Evolutionary conservation across 176 grass and related monocot species (phyloP).

Genomic region (Triticum monococcum): DNA sequence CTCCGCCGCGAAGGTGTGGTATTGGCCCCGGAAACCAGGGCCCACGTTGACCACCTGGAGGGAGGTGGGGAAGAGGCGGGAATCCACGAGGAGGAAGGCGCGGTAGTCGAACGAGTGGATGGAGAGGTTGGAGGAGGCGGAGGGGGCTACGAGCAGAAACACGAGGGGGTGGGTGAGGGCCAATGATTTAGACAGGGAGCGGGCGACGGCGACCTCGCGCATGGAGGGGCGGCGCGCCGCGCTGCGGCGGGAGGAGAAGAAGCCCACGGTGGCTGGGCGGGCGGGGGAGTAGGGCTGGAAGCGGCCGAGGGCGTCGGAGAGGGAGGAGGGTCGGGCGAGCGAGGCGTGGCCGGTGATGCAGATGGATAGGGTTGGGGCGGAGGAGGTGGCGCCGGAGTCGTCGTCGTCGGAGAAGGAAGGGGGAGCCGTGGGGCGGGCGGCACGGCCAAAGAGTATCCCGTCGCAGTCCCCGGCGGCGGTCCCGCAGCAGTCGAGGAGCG

Average conservation of each 20-base stretch:
- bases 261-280: slow-evolving; percentile 22
- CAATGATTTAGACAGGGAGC: slow-evolving; percentile 28
- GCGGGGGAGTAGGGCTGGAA: slow-evolving; percentile 11
- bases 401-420: slow-evolving; percentile 26
- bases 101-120: slow-evolving; percentile 25
- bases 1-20: slow-evolving; percentile 32
- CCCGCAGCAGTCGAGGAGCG: slow-evolving; percentile 41
- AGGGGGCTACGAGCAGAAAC: neutral
- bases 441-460: slow-evolving; percentile 40
- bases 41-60: slow-evolving; percentile 47
- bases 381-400: slow-evolving; percentile 6
- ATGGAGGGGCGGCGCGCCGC: slow-evolving; percentile 49
- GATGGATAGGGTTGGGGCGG: slow-evolving; percentile 25
- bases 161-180: slow-evolving; percentile 6
- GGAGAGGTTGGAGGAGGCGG: neutral
- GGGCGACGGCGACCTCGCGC: slow-evolving; percentile 43
- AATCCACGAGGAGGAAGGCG: slow-evolving; percentile 40
- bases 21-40: slow-evolving; percentile 37
- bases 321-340: slow-evolving; percentile 17
- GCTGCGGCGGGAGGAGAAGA: slow-evolving; percentile 50
- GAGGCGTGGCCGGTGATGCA: slow-evolving; percentile 29
- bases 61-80: slow-evolving; percentile 26
- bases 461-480: slow-evolving; percentile 39
- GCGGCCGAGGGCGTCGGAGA: slow-evolving; percentile 44
- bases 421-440: slow-evolving; percentile 15